Evolutionary conservation across 2,329 filamentous ascomycete species (phyloP), one percentile per base, ranked within the genome.

Genomic region (Elsinoe perseae): DNA sequence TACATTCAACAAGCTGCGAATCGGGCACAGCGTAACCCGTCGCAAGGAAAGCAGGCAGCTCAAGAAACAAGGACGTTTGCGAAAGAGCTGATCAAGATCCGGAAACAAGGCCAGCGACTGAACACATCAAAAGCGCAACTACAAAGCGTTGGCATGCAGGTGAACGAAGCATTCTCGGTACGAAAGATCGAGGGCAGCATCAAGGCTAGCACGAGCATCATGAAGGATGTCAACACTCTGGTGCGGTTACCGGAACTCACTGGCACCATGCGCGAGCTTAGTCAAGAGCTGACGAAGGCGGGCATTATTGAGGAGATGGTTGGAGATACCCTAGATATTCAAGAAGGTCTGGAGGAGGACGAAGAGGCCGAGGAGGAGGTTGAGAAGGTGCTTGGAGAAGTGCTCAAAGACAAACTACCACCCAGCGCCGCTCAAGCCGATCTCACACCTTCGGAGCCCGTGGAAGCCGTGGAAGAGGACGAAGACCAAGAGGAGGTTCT

Each of bases 291-390:
- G 63, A 87, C 95, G 71, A 95, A 90, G 75, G 92, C 93, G 2
- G 93, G 92, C 14, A 92, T 98, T 62, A 95, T 97, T 59, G 92
- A 97, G 77, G 93, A 98, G 75, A 96, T 97, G 87, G 84, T 95
- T 3, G 87, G 85, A 48, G 92, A 97, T 69, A 84, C 80, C 42
- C 75, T 97, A 62, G 89, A 90, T n/a, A 77, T 81, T 59, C 80
- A 85, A 61, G 85, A 90, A 57, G 73, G 85, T 53, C 75, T 89
- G 52, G 84, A 86, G 63, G 77, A 82, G 54, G 83, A 87, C 58
- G 88, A 89, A 60, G 88, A 91, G 64, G 87, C 84, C 4, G 84
- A 87, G 67, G 75, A 74, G 18, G 92, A 97, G 77, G 89, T 97
- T 8, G 91, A 97, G 67, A 95, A 92, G 78, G 85, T 97, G 10